Percentiles rank a stretch among this genome's conserved stretches.
These are phyloP conservation scores for Claviceps cyperi DNA, from an alignment of 2,329 filamentous ascomycete genomes.

Conservation along the genomic window DNA sequence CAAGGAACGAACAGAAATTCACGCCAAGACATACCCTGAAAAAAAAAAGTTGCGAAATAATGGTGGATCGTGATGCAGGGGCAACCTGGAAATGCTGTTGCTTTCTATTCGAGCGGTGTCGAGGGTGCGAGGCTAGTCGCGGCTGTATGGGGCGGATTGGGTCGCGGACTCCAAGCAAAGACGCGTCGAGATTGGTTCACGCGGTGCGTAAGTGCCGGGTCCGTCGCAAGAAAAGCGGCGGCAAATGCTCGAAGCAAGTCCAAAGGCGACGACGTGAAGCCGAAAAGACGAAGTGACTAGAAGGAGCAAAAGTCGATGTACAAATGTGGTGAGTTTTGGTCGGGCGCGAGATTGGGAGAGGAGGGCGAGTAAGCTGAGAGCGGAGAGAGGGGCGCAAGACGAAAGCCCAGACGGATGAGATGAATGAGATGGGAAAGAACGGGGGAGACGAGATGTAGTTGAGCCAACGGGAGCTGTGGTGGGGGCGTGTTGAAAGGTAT, in stretches of 20 bases:
- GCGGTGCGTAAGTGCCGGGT: neutral
- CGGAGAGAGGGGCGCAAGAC: neutral
- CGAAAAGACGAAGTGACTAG: neutral
- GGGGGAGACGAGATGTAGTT: conserved; percentile 1
- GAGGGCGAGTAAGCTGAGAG: neutral
- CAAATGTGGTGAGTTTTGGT: neutral
- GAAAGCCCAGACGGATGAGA: conserved; percentile 4
- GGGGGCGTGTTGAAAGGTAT: conserved; percentile 5
- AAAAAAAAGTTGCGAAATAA: conserved; percentile 1
- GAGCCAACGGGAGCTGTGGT: neutral
- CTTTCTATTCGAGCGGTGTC: neutral
- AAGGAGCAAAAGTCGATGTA: neutral
- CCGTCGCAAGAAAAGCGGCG: neutral
- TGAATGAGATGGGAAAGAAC: conserved; percentile 3
- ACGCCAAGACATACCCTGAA: conserved; percentile 1
- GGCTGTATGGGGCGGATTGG: conserved; percentile 1
- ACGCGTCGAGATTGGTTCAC: conserved; percentile 3
- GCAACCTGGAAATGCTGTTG: neutral
- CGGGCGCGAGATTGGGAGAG: neutral
- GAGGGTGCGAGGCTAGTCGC: neutral
- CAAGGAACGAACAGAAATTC: neutral
- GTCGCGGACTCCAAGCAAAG: neutral
- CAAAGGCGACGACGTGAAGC: neutral
- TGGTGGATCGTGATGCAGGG: conserved; percentile 4
- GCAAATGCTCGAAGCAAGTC: neutral